phyloP scores from a whole-genome alignment of 306 rosid genomes.

The Parietaria judaica region DNA sequence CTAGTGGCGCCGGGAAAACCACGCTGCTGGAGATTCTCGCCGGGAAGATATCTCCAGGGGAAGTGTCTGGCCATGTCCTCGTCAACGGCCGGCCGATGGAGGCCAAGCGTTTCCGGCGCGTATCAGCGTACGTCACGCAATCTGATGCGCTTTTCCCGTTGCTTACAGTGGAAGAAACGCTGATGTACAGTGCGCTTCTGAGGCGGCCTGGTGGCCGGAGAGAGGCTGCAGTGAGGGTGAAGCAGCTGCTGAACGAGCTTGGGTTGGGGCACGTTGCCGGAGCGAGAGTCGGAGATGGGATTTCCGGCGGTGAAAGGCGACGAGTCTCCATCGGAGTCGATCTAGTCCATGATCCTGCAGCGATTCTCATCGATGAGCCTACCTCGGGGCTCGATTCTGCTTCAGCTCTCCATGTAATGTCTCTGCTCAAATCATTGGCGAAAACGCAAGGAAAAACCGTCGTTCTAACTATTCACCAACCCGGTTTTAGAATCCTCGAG shows the following conservation, averaged over 20 bases:
- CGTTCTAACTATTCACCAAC: constrained; percentile 85
- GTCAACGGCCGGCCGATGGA: constrained; percentile 57
- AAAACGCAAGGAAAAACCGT: constrained; percentile 67
- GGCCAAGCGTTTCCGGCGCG: constrained; percentile 37
- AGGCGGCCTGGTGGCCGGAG: constrained; percentile 53
- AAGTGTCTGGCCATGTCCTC: constrained; percentile 61
- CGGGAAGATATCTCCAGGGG: constrained; percentile 44
- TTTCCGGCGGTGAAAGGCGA: constrained; percentile 85
- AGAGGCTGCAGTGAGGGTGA: constrained; percentile 51
- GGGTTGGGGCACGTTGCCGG: constrained; percentile 67
- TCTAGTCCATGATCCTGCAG: constrained; percentile 84
- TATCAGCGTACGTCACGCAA: constrained; percentile 73
- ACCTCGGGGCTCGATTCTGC: constrained; percentile 97
- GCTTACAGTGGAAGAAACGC: constrained; percentile 85
- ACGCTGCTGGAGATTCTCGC: constrained; percentile 86
- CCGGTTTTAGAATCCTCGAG: constrained; percentile 80
- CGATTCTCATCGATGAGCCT: constrained; percentile 85
- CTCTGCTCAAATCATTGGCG: constrained; percentile 72
- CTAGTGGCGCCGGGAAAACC: constrained; percentile 99
- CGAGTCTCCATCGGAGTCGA: constrained; percentile 93
- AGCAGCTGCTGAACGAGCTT: constrained; percentile 67
- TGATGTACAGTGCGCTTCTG: constrained; percentile 72
- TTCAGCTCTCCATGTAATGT: constrained; percentile 74
- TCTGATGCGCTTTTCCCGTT: constrained; percentile 80
- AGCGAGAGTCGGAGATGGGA: constrained; percentile 63